A percentile compares a stretch with the other conserved stretches of the same genome.
Conservation (phyloP, 2,329 filamentous ascomycete species). For the Talaromyces sp. region DNA sequence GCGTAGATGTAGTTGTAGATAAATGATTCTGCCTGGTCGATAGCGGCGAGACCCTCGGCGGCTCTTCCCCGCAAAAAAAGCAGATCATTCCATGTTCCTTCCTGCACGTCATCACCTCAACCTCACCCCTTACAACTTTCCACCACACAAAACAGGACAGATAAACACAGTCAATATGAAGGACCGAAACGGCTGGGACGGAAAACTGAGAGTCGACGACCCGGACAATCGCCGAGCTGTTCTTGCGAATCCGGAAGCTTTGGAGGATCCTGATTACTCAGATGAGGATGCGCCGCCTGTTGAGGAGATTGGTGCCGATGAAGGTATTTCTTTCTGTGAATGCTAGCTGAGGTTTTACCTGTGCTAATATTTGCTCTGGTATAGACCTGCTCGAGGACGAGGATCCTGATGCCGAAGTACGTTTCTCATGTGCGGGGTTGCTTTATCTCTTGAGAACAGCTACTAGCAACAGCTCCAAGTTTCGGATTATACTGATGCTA, state of each 20-base stretch:
- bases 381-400: constrained; percentile 61
- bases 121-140: neutral
- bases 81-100: neutral
- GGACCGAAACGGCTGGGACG: constrained; percentile 48
- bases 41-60: neutral
- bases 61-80: constrained; percentile 7
- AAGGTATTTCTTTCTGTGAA: constrained; percentile 54
- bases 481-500: neutral
- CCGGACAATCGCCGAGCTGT: constrained; percentile 55
- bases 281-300: constrained; percentile 66
- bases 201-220: constrained; percentile 49
- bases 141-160: neutral
- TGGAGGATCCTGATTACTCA: constrained; percentile 83
- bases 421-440: constrained; percentile 15
- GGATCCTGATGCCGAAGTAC: constrained; percentile 54
- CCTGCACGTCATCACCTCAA: constrained; percentile 1
- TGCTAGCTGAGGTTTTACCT: neutral
- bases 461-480: neutral
- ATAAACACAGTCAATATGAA: constrained; percentile 27
- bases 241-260: constrained; percentile 73
- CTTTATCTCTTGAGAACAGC: neutral
- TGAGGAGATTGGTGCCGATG: constrained; percentile 76
- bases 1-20: neutral
- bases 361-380: neutral
- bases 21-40: neutral